Evolutionary conservation across 306 rosid species (phyloP).

Genomic region (Coriaria nepalensis): DNA sequence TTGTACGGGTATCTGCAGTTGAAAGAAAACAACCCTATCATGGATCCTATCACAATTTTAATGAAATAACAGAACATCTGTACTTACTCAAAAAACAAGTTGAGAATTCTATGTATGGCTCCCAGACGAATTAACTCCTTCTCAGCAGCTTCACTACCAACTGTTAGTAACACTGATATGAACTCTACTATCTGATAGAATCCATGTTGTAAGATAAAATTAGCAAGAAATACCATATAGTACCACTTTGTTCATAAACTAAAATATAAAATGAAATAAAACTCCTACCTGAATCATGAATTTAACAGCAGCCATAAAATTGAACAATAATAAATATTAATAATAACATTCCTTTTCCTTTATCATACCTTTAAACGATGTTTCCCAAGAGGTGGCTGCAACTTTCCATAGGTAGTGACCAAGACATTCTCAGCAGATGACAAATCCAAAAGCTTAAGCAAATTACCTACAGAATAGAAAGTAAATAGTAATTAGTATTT

Average conservation of each 20-base stretch:
- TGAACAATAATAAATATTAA: background rate
- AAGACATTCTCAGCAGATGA: constrained; percentile 53
- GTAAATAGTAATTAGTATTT: constrained; percentile 8
- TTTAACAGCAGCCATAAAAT: background rate
- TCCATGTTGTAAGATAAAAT: constrained; percentile 7
- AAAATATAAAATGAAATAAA: background rate
- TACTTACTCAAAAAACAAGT: constrained; percentile 84
- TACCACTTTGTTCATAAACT: background rate
- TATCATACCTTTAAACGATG: constrained; percentile 78
- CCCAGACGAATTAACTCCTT: constrained; percentile 70
- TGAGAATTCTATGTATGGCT: constrained; percentile 66
- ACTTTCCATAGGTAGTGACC: constrained; percentile 84
- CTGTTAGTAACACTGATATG: constrained; percentile 69
- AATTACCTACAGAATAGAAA: constrained; percentile 47
- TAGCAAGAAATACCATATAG: background rate
- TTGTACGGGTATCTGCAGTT: constrained; percentile 78
- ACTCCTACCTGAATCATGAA: background rate
- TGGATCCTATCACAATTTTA: constrained; percentile 11
- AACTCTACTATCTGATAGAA: constrained; percentile 78
- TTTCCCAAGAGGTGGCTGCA: constrained; percentile 95
- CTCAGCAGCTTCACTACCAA: constrained; percentile 86
- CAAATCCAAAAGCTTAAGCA: constrained; percentile 72
- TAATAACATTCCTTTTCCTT: constrained; percentile 7
- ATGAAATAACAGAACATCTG: constrained; percentile 11
- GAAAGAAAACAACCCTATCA: constrained; percentile 22